A percentile compares a stretch with the other conserved stretches of the same genome.
Evolutionary conservation across 495 filamentous ascomycete genomes (phyloP).

Genomic region (Margaritispora aquatica): DNA sequence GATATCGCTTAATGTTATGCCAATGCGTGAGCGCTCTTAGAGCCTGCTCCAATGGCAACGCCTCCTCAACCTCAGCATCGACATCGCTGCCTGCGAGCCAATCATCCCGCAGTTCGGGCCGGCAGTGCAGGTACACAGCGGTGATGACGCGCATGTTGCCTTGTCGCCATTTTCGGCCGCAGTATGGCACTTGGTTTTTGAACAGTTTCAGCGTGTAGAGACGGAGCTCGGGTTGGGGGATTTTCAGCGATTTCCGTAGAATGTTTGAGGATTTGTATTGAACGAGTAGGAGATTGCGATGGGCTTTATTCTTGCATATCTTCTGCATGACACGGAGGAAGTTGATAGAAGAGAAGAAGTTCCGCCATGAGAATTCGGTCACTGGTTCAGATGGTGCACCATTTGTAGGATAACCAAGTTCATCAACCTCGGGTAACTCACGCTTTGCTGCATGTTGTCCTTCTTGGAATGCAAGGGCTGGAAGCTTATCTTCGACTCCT

Average conservation of each 20-base stretch:
- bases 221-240: slow-evolving; percentile 79
- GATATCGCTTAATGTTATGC: slow-evolving; percentile 80
- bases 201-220: slow-evolving; percentile 96
- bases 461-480: slow-evolving; percentile 30
- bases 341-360: slow-evolving; percentile 91
- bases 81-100: slow-evolving; percentile 90
- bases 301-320: slow-evolving; percentile 88
- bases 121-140: slow-evolving; percentile 87
- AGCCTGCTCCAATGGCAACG: slow-evolving; percentile 83
- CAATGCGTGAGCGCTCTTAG: slow-evolving; percentile 83
- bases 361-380: slow-evolving; percentile 84
- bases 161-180: slow-evolving; percentile 96
- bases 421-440: slow-evolving; percentile 75
- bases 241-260: slow-evolving; percentile 81
- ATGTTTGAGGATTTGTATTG: slow-evolving; percentile 91
- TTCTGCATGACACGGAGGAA: slow-evolving; percentile 95
- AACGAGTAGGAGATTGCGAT: slow-evolving; percentile 87
- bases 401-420: slow-evolving; percentile 69
- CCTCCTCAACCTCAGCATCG: slow-evolving; percentile 88
- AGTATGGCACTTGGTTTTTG: slow-evolving; percentile 97
- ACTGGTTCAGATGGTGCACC: slow-evolving; percentile 68
- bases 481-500: slow-evolving; percentile 21
- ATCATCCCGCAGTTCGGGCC: slow-evolving; percentile 88
- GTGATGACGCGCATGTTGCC: slow-evolving; percentile 98
- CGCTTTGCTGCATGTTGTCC: slow-evolving; percentile 20